Evolutionary conservation across 768 basidiomycete species (phyloP), one percentile per base, ranked within the genome.

Genomic region (Pleurotus tuoliensis): DNA sequence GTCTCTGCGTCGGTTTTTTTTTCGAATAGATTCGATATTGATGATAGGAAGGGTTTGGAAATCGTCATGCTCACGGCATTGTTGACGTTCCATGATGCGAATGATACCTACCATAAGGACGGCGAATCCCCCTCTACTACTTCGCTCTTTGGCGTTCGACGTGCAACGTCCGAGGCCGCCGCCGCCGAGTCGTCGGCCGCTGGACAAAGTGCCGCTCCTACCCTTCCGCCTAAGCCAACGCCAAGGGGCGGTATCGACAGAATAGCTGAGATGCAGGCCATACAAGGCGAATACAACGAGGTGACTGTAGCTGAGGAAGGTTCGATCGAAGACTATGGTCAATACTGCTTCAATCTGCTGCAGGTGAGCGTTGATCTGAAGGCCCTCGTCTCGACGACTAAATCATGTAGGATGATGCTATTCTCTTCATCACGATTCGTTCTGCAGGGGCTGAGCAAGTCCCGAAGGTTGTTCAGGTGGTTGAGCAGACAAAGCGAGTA

Each of bases 1-100:
- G 55, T 40, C 41, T 47, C 16, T 49, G 20, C 16, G 20, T 41
- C 22, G 58, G 48, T n/a, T n/a, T n/a, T n/a, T n/a, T n/a, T n/a
- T n/a, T n/a, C 47, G 15, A 25, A 16, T 54, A 92, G 90, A 40
- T 94, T 94, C 62, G 92, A 93, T 61, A 86, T 94, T 49, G 76
- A 88, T 13, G 92, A 94, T 63, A 80, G 89, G 30, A 94, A 94
- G 67, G 90, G 92, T 3, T 77, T 94, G 1, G 92, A 94, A 67
- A 89, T 94, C 39, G 82, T 89, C 50, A 81, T 93, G 38, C 73
- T 94, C 47, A 87, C 85, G 0, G 82, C 88, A 2, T 75, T 94
- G 2, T 70, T 93, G 60, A 89, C 90, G 1, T 90, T 94, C 67
- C 82, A 85, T 58, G 92, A 94, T 64, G 64, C 74, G 25, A 86